Base-by-base conservation (phyloP, 805 yeast species). In the Metschnikowia sp. region DNA sequence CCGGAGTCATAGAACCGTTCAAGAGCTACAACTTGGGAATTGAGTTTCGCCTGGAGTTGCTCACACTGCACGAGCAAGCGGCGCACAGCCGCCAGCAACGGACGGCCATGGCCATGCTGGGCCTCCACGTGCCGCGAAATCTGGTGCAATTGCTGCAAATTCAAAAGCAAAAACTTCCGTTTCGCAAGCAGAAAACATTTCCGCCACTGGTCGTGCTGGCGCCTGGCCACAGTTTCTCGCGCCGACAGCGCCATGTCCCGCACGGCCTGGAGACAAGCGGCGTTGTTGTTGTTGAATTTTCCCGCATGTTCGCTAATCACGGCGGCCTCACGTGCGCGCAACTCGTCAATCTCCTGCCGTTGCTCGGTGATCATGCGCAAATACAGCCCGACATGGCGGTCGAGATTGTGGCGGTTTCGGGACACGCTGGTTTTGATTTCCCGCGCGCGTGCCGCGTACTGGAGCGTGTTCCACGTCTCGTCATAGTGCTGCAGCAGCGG, bases 401-500 rank as follows among this genome's bases (percentile, higher is more conserved):
- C 88, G 51, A 90, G 74, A 48, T 82, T 84, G 44, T 82, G 89
- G 51, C 82, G 83, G 60, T 90, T 90, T 51, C 94, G 67, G 2
- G 79, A 74, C 2, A 87, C 71, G 55, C 87, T 88, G 0, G 96
- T 91, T 61, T 87, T 87, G 56, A 91, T 91, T 54, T 86, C 90
- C 61, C 90, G 90, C 12, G 97, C 97, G 36, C 97, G 72, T 61
- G 89, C 83, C 0, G 97, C 97, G 64, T 91, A 92, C 62, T 88
- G 88, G 51, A 92, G 75, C 0, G 97, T 88, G 63, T 92, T 92
- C 44, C 88, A 71, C 1, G 98, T 91, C 61, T 92, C 98, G 60
- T 92, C 98, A 63, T 89, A 90, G 64, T 92, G 97, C 38, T 74
- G 76, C 30, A 87, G 79, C 49, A 90, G 86, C 0, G 97, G 97